Conservation (phyloP, 352 stramenopile species). For the Globisporangium lucens region DNA sequence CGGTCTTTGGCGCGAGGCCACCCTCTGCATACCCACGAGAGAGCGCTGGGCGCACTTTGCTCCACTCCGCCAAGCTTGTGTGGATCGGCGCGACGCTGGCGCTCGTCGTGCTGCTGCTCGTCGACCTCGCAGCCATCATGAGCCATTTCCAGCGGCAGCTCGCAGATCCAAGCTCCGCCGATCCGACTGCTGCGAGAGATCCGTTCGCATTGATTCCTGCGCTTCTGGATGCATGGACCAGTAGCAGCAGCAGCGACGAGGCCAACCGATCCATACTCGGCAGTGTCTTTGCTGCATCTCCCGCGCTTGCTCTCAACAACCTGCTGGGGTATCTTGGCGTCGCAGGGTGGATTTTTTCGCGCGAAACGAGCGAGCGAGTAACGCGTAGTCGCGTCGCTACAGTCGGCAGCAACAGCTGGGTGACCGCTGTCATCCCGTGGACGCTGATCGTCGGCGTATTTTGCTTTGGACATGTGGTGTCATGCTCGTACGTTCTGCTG, state of each 20-base stretch:
- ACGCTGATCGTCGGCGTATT: slow-evolving; percentile 27
- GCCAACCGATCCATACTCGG: background rate
- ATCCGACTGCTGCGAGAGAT: slow-evolving; percentile 14
- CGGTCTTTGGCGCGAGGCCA: slow-evolving; percentile 20
- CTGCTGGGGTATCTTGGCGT: slow-evolving; percentile 41
- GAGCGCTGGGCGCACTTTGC: background rate
- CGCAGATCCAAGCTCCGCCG: background rate
- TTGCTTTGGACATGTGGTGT: slow-evolving; percentile 54
- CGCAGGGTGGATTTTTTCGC: slow-evolving; percentile 50
- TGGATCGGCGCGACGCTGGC: slow-evolving; percentile 47
- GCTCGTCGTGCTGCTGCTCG: slow-evolving; percentile 50
- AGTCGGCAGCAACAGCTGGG: background rate
- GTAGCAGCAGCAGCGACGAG: background rate
- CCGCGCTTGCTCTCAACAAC: slow-evolving; percentile 46
- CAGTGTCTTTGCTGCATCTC: background rate
- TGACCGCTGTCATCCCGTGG: slow-evolving; percentile 1
- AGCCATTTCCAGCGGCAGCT: slow-evolving; percentile 17
- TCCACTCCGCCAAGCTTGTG: slow-evolving; percentile 24
- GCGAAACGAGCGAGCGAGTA: slow-evolving; percentile 26
- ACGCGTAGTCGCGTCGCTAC: background rate
- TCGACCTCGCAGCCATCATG: slow-evolving; percentile 54
- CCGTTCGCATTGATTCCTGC: slow-evolving; percentile 28
- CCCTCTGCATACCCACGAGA: background rate
- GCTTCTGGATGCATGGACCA: slow-evolving; percentile 8
- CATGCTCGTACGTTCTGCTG: slow-evolving; percentile 64